Percentiles rank a stretch among this genome's conserved stretches.
Evolutionary conservation across 176 grass and related monocot genomes (phyloP).

Genomic region (Oryza coarctata): DNA sequence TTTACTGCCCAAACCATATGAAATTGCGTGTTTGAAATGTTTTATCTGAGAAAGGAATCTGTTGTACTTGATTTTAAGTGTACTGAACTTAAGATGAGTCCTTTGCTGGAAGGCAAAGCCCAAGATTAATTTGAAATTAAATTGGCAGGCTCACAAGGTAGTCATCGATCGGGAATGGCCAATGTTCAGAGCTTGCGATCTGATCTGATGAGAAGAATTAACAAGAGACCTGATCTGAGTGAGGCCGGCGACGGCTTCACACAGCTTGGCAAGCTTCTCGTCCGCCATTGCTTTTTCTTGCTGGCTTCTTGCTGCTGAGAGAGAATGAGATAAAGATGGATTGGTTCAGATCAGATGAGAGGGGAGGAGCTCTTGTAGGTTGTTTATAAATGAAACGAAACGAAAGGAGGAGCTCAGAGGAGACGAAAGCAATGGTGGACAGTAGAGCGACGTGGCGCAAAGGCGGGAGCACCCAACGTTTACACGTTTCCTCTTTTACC

Average conservation of each 20-base stretch:
- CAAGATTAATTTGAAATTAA: neutral
- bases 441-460: neutral
- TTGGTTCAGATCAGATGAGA: neutral
- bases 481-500: neutral
- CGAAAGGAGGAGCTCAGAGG: neutral
- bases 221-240: conserved; percentile 57
- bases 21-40: neutral
- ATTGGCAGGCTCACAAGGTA: neutral
- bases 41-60: neutral
- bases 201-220: neutral
- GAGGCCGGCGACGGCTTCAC: conserved; percentile 54
- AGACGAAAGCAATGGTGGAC: neutral
- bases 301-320: neutral
- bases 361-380: neutral
- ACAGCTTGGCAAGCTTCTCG: conserved; percentile 71
- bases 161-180: neutral
- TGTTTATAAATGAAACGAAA: neutral
- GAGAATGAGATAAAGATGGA: neutral
- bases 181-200: no score
- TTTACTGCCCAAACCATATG: neutral
- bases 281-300: conserved; percentile 49
- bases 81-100: neutral
- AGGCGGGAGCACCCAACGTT: conserved; percentile 1
- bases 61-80: neutral
- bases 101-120: neutral